Conservation (phyloP, 164 flowering plant species). For the grape (Vitis vinifera) region DNA sequence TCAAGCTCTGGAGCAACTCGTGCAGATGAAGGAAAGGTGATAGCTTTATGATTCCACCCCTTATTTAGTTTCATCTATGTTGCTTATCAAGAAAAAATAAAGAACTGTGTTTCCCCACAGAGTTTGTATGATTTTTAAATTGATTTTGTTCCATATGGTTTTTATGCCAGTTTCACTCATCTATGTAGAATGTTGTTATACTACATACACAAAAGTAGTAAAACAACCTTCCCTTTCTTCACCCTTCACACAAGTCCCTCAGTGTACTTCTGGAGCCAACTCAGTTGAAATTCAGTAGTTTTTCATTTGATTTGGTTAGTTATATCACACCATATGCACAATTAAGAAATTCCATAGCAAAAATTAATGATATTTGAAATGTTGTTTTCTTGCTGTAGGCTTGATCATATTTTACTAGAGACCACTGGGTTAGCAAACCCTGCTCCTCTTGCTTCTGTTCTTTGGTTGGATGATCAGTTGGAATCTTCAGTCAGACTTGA, state of each 20-base stretch:
- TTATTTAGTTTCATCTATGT: no score
- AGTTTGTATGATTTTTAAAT: no score
- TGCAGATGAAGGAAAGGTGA: slow-evolving; percentile 83
- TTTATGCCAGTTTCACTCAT: no score
- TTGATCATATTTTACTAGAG: slow-evolving; percentile 93
- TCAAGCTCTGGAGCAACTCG: slow-evolving; percentile 93
- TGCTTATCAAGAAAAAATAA: no score
- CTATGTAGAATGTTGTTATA: not conserved
- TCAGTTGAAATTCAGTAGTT: no score
- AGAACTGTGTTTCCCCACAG: no score
- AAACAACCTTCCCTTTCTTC: no score
- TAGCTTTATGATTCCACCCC: slow-evolving; percentile 9
- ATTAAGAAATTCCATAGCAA: not conserved
- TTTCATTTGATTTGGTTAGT: not conserved
- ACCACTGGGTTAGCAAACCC: slow-evolving; percentile 97
- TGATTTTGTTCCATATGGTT: no score
- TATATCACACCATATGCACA: not conserved
- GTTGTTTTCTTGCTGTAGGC: slow-evolving; percentile 39
- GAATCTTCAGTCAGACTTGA: slow-evolving; percentile 89
- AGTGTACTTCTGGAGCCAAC: not conserved
- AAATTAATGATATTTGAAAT: slow-evolving; percentile 4
- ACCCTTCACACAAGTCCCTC: no score
- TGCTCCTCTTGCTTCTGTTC: slow-evolving; percentile 94
- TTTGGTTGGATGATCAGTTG: slow-evolving; percentile 98
- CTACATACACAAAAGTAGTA: no score